Percentiles rank a stretch among this genome's conserved stretches.
Conservation (phyloP, 1,139 yeast species). For the Fermentozyma sake region DNA sequence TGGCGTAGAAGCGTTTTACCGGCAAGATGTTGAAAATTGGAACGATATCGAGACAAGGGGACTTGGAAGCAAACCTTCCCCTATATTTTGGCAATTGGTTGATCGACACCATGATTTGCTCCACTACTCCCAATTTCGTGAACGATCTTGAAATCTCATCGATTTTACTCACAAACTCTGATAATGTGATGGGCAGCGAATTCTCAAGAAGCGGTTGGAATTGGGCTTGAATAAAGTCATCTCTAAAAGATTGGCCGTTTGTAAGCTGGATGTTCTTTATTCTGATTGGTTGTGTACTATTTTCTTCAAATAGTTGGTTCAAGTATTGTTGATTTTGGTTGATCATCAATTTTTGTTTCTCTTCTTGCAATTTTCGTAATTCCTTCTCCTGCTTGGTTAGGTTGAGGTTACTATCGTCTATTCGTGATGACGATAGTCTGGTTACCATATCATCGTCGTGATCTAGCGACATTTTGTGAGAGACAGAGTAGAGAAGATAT, state of each 20-base stretch:
- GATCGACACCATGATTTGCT: slow-evolving; percentile 38
- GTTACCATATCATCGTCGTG: slow-evolving; percentile 27
- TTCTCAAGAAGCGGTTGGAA: slow-evolving; percentile 46
- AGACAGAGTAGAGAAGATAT: too few relatives aligned
- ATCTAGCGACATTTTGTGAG: slow-evolving; percentile 18
- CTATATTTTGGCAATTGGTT: slow-evolving; percentile 28
- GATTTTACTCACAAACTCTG: slow-evolving; percentile 31
- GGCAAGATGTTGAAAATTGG: slow-evolving; percentile 61
- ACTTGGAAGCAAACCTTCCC: slow-evolving; percentile 13
- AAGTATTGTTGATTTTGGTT: slow-evolving; percentile 39
- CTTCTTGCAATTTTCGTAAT: slow-evolving; percentile 21
- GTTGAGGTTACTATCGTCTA: slow-evolving; percentile 5
- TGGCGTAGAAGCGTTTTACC: slow-evolving; percentile 63
- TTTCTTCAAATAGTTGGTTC: slow-evolving; percentile 37
- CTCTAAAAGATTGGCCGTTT: slow-evolving; percentile 51
- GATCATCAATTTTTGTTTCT: slow-evolving; percentile 30
- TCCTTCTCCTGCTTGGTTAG: slow-evolving; percentile 26
- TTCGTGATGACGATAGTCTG: slow-evolving; percentile 15
- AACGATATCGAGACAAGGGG: slow-evolving; percentile 37
- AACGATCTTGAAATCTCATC: slow-evolving; percentile 44
- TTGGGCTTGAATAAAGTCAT: slow-evolving; percentile 49
- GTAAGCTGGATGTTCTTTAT: slow-evolving; percentile 49
- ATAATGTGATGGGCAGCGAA: slow-evolving; percentile 27
- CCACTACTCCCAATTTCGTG: slow-evolving; percentile 39
- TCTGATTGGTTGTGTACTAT: slow-evolving; percentile 40